Percentiles rank a stretch among this genome's conserved stretches.
These are phyloP conservation scores for Hypoxylon perforatum DNA, from an alignment of 495 filamentous ascomycete genomes.

Conservation along the genomic window DNA sequence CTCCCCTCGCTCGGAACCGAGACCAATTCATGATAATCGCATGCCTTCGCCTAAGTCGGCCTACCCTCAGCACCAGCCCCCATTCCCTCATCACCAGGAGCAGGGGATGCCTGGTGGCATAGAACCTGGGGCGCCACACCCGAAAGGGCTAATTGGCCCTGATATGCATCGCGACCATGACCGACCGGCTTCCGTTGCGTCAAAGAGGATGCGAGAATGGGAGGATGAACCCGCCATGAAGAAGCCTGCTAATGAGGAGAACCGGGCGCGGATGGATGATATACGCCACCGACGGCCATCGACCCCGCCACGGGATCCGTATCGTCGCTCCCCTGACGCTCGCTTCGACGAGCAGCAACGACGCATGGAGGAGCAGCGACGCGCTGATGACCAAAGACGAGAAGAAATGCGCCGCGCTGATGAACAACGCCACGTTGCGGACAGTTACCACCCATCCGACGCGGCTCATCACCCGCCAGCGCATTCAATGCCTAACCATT, in stretches of 20 bases:
- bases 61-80: constrained; percentile 82
- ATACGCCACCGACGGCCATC: constrained; percentile 79
- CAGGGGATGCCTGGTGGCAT: constrained; percentile 72
- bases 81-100: constrained; percentile 74
- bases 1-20: constrained; percentile 80
- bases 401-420: constrained; percentile 62
- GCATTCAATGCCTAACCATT: constrained; percentile 74
- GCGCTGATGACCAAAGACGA: constrained; percentile 59
- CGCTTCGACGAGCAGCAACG: constrained; percentile 67
- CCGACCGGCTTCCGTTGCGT: constrained; percentile 78
- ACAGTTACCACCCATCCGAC: constrained; percentile 88
- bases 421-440: constrained; percentile 75
- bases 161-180: constrained; percentile 76
- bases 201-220: constrained; percentile 91
- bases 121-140: constrained; percentile 75
- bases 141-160: constrained; percentile 53
- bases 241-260: constrained; percentile 90
- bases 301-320: constrained; percentile 73
- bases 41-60: constrained; percentile 84
- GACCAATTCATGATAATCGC: constrained; percentile 85
- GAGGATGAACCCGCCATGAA: constrained; percentile 83
- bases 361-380: constrained; percentile 63
- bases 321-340: constrained; percentile 80
- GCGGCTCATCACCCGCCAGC: constrained; percentile 85
- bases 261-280: constrained; percentile 85